Base-by-base conservation (phyloP, 2,329 filamentous ascomycete genomes). In the Epichloe uncinata region DNA sequence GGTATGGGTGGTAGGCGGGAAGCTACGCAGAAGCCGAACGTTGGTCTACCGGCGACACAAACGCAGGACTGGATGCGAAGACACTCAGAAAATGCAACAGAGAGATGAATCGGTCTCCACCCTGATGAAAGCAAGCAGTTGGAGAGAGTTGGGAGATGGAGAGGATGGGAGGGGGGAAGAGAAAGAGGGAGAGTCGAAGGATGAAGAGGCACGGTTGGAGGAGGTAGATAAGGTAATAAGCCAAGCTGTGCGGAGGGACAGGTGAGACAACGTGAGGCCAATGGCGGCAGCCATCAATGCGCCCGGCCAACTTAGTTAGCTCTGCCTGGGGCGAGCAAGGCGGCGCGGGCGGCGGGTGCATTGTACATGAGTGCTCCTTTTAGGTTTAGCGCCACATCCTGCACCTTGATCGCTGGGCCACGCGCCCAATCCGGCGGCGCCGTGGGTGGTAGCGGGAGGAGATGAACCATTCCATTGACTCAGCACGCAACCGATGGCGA, bases 1-100 rank as follows among this genome's bases (percentile, higher is more conserved):
- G 30, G 9, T n/a, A 3, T 20, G 47, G 51, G 52, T 57, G 52
- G 48, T 50, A 44, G 56, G 45, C 33, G 34, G 37, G 41, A 42
- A 42, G 49, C 35, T 45, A 37, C 48, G 41, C 48, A 48, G 38
- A 48, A 34, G 48, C 45, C 42, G 35, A 48, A 49, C 43, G 60
- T 57, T 59, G 62, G 61, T 69, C 63, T 63, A 64, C 67, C 64
- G 61, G 65, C 62, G 66, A 67, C 64, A 55, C 58, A 50, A 56
- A 60, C 55, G 52, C 50, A 46, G 57, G 47, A 50, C 12, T 33
- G 35, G 20, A 58, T 58, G 53, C 58, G 60, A 60, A 57, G 60
- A 61, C 38, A 36, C 22, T 40, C 12, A 20, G 33, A 15, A 52
- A 50, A 18, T 12, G 22, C 36, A 41, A 34, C 0, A 57, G 57